These are phyloP conservation scores for Cerioporus squamosus DNA, from an alignment of 1,284 basidiomycete genomes.

Conservation along the genomic window DNA sequence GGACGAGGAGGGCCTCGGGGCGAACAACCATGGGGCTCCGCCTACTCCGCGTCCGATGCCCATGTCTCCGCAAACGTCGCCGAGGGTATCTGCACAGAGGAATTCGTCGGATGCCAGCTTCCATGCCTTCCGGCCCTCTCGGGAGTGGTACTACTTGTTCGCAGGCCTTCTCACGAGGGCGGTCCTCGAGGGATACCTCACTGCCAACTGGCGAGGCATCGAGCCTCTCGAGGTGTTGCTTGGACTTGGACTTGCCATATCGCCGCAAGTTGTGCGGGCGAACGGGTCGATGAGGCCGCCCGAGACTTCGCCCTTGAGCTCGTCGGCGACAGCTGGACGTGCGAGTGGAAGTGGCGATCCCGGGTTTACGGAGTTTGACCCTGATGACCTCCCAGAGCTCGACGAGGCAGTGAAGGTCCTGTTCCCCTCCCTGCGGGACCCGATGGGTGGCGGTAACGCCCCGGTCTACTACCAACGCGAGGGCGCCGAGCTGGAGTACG, in stretches of 20 bases:
- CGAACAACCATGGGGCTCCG: not conserved
- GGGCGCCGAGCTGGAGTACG: constrained; percentile 66
- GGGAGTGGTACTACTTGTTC: constrained; percentile 81
- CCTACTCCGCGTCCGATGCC: constrained; percentile 18
- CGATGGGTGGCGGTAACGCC: constrained; percentile 27
- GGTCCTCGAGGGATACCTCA: constrained; percentile 80
- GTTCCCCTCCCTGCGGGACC: constrained; percentile 62
- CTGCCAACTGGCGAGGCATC: constrained; percentile 75
- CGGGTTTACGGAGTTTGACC: constrained; percentile 66
- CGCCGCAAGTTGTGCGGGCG: constrained; percentile 1
- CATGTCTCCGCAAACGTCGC: constrained; percentile 31
- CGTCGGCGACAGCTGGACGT: constrained; percentile 13
- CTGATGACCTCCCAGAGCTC: constrained; percentile 74
- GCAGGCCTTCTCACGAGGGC: constrained; percentile 77
- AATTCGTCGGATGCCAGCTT: constrained; percentile 27
- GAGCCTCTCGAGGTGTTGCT: constrained; percentile 74
- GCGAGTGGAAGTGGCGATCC: constrained; percentile 36
- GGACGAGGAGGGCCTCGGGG: constrained; percentile 25
- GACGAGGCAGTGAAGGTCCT: constrained; percentile 67
- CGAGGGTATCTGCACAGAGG: constrained; percentile 26
- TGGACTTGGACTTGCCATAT: constrained; percentile 68
- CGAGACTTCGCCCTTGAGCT: constrained; percentile 10
- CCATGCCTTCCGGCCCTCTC: constrained; percentile 65
- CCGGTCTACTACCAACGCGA: constrained; percentile 34
- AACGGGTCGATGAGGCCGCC: not conserved